Percentiles rank a stretch among this genome's conserved stretches.
Conservation (phyloP, 768 basidiomycete species). For the Baorangia bicolor region DNA sequence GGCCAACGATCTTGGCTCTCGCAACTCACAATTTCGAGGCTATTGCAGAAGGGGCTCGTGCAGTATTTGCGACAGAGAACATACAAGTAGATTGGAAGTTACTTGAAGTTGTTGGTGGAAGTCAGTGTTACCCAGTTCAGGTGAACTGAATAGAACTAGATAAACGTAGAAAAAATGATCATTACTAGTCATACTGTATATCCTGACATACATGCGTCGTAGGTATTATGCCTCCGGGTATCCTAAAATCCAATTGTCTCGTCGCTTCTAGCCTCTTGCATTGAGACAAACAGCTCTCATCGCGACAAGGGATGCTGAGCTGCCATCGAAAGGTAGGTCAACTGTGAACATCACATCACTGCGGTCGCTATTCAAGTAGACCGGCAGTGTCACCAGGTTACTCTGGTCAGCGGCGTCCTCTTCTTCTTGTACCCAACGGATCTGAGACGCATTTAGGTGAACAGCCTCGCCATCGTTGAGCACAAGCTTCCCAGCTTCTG, state of each 20-base stretch:
- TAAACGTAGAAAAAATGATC: slow-evolving; percentile 4
- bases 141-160: slow-evolving; percentile 13
- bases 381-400: slow-evolving; percentile 74
- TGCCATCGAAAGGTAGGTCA: slow-evolving; percentile 72
- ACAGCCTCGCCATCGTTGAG: slow-evolving; percentile 86
- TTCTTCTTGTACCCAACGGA: slow-evolving; percentile 78
- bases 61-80: slow-evolving; percentile 66
- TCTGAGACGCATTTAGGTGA: slow-evolving; percentile 74
- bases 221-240: slow-evolving; percentile 30
- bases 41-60: slow-evolving; percentile 79
- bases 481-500: slow-evolving; percentile 55
- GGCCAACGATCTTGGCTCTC: slow-evolving; percentile 94
- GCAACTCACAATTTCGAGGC: slow-evolving; percentile 81
- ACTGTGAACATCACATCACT: slow-evolving; percentile 91
- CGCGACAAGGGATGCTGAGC: slow-evolving; percentile 67
- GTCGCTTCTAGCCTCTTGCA: slow-evolving; percentile 55
- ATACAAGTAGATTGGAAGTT: slow-evolving; percentile 92
- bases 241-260: slow-evolving; percentile 10
- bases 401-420: slow-evolving; percentile 32
- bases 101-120: slow-evolving; percentile 60
- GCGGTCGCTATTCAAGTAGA: slow-evolving; percentile 89
- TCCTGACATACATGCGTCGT: slow-evolving; percentile 15
- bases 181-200: slow-evolving; percentile 22
- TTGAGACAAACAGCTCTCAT: slow-evolving; percentile 91
- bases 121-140: slow-evolving; percentile 21